Base-by-base conservation (phyloP, 768 basidiomycete genomes). In the Auricularia sp. region DNA sequence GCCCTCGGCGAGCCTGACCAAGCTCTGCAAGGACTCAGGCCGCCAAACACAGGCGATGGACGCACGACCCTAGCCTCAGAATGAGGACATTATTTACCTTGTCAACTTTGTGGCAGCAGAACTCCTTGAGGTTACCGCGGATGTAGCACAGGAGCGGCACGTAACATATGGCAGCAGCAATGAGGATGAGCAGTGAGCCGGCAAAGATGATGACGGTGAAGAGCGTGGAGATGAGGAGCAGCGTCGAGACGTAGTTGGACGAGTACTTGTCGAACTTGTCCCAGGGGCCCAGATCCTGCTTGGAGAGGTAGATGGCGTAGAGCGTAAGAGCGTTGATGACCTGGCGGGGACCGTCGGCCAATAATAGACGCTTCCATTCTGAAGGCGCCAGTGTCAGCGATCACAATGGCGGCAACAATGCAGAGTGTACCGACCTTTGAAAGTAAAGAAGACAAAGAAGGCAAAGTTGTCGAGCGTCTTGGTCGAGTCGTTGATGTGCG, bases 401-500 rank as follows among this genome's bases (percentile, higher is more conserved):
- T 21, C 62, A 13, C 24, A 34, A n/a, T 39, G 16, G 18, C 62
- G 24, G 61, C 18, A 61, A 8, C 1, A 6, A 21, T 51, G 29
- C 29, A 51, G 47, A 51, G 47, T 21, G 16, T 6, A 79, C 86
- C 63, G 67, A 92, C 96, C 96, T 82, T 99, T 99, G 84, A 99
- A 98, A 0, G 90, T 90, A 77, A 99, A 99, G 85, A 98, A 99
- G 73, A 98, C 85, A 76, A 97, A 99, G 82, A 98, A 98, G 39
- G 96, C 95, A 76, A 99, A 94, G 72, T 97, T 93, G 73, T 99
- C 97, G 75, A 89, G 94, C 67, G 85, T 87, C 82, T 96, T 98
- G 36, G 94, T 94, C 34, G 97, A 98, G 72, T 92, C 88, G 72
- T 87, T 87, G 76, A 99, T 97, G 70, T 98, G 94, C 70, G 91